Base-by-base conservation (phyloP, 306 rosid species). In the Pyrus pyrifolia region DNA sequence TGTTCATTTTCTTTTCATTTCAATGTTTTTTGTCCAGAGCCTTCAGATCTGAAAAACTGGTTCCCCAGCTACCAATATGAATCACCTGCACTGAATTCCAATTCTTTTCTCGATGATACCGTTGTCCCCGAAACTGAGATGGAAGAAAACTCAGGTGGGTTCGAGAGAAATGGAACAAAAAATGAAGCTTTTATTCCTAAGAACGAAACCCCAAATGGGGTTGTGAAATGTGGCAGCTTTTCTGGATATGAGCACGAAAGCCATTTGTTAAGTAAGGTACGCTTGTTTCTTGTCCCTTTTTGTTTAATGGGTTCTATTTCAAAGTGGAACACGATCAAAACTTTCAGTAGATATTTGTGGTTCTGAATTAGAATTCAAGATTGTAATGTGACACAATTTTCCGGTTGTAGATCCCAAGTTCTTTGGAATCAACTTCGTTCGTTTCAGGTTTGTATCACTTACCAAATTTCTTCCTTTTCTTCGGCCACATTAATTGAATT, bases 11-110 rank as follows among this genome's bases (percentile, higher is more conserved):
- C 6, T 0, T 5, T 38, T 46, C 4, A 21, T 44, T 52, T 44
- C 6, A 23, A 14, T 17, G 25, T 70, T 18, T 31, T 71, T 51
- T 83, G 70, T 71, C 52, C 79, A 90, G 96, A 88, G 84, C 96
- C 84, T 78, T 95, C 88, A 19, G 96, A 89, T 67, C 75, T 92
- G 45, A 79, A 86, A 23, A 85, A 85, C 45, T 92, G 95, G 97
- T 88, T 94, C 78, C 83, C 89, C 46, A 94, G 91, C 86, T 94
- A 94, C 29, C 75, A 74, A 62, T 94, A 94, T 57, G 85, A 77
- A 19, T 86, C 97, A 62, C 96, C 97, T 29, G 73, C 25, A 27
- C 80, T 78, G 38, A 89, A 84, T 70, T 87, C 85, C 2, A 59
- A 79, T 18, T 81, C 84, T 18, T 74, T 64, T 70, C 70, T 53